Evolutionary conservation across 2,329 filamentous ascomycete species (phyloP).

Genomic region (Mollisiaceae sp.): DNA sequence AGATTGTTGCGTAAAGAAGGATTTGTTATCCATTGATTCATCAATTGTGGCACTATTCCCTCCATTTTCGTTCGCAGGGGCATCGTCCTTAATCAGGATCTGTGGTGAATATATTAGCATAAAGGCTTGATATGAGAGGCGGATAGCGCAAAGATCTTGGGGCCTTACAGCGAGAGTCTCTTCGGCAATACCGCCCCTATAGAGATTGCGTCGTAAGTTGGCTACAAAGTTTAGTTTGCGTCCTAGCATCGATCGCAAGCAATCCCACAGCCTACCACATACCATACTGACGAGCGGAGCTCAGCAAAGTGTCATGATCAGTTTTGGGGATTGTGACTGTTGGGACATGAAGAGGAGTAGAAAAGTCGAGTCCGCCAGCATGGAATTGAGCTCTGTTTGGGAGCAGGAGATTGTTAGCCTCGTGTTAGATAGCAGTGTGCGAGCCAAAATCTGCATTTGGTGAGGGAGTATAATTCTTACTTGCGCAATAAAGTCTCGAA

Average conservation of each 20-base stretch:
- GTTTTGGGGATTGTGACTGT: slow-evolving; percentile 61
- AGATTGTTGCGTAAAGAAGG: slow-evolving; percentile 25
- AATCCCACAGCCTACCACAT: slow-evolving; percentile 37
- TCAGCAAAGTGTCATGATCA: slow-evolving; percentile 63
- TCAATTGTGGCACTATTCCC: slow-evolving; percentile 28
- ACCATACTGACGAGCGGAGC: slow-evolving; percentile 59
- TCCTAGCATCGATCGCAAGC: not conserved
- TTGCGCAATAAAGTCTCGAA: slow-evolving; percentile 65
- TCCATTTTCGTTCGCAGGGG: slow-evolving; percentile 25
- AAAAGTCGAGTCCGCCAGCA: slow-evolving; percentile 45
- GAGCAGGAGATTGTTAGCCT: slow-evolving; percentile 32
- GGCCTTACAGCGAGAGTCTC: slow-evolving; percentile 47
- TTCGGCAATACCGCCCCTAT: slow-evolving; percentile 54
- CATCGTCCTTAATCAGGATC: slow-evolving; percentile 38
- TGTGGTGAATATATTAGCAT: slow-evolving; percentile 29
- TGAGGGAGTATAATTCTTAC: slow-evolving; percentile 48
- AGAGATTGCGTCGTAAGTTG: slow-evolving; percentile 54
- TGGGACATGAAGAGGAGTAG: slow-evolving; percentile 41
- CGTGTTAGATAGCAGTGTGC: slow-evolving; percentile 14
- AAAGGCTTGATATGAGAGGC: not conserved
- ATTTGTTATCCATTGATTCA: slow-evolving; percentile 25
- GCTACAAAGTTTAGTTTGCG: slow-evolving; percentile 31
- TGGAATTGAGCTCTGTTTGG: slow-evolving; percentile 53
- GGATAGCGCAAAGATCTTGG: not conserved
- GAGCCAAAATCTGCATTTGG: slow-evolving; percentile 5